A percentile compares a stretch with the other conserved stretches of the same genome.
phyloP scores from a whole-genome alignment of 345 rosid species.

The Viola odorata region DNA sequence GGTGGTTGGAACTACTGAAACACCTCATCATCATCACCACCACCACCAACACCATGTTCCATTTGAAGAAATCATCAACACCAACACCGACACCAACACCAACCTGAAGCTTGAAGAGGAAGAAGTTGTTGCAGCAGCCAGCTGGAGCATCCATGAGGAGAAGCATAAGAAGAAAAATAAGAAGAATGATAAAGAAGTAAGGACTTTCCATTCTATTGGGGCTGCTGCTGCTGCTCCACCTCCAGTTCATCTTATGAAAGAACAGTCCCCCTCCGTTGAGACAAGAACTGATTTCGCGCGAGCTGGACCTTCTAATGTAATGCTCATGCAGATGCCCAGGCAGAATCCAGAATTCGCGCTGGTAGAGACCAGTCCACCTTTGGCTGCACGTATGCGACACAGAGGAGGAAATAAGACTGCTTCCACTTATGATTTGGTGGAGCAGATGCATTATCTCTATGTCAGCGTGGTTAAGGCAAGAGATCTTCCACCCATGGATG shows the following conservation, averaged over 20 bases:
- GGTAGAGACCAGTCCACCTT: slow-evolving; percentile 38
- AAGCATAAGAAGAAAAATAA: slow-evolving; percentile 36
- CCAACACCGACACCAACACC: slow-evolving; percentile 27
- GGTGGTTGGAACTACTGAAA: slow-evolving; percentile 2
- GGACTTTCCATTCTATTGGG: slow-evolving; percentile 79
- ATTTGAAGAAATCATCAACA: slow-evolving; percentile 29
- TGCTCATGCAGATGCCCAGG: slow-evolving; percentile 32
- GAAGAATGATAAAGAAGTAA: slow-evolving; percentile 58
- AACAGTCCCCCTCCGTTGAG: slow-evolving; percentile 15
- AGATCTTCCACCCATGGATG: slow-evolving; percentile 31
- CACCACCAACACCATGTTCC: too few relatives aligned
- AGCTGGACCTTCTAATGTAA: slow-evolving; percentile 24
- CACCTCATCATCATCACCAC: too few relatives aligned
- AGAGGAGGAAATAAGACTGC: slow-evolving; percentile 26
- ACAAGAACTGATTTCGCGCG: slow-evolving; percentile 29
- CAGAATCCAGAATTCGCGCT: slow-evolving; percentile 35
- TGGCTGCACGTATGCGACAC: slow-evolving; percentile 39
- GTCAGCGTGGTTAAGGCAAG: slow-evolving; percentile 28
- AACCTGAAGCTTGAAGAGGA: slow-evolving; percentile 22
- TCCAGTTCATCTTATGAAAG: slow-evolving; percentile 22
- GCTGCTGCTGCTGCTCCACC: slow-evolving; percentile 22
- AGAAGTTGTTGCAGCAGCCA: slow-evolving; percentile 14
- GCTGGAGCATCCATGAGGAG: slow-evolving; percentile 11
- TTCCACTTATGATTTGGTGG: slow-evolving; percentile 29
- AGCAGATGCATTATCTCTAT: slow-evolving; percentile 26